phyloP scores from a whole-genome alignment of 2,329 filamentous ascomycete species.

The Alternaria triticina region DNA sequence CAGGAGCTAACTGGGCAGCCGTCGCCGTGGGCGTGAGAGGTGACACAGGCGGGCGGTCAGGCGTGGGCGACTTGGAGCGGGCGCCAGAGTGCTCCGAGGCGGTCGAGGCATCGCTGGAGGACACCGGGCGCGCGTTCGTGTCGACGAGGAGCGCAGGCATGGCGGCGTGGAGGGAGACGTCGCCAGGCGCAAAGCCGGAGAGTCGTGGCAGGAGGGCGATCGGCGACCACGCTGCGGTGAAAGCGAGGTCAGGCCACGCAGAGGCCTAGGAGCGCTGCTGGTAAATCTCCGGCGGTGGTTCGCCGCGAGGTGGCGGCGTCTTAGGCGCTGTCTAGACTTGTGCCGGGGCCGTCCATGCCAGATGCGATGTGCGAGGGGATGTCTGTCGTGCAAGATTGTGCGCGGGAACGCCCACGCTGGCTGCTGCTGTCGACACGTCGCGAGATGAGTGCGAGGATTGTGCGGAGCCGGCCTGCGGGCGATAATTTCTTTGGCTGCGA shows the following conservation, averaged over 20 bases:
- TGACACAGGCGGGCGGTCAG: constrained; percentile 48
- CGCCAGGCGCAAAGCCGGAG: constrained; percentile 24
- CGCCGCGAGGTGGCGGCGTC: constrained; percentile 17
- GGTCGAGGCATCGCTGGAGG: constrained; percentile 35
- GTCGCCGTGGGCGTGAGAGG: constrained; percentile 49
- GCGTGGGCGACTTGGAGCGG: constrained; percentile 40
- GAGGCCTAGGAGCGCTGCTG: constrained; percentile 8
- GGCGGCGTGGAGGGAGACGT: constrained; percentile 33
- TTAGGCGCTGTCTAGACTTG: constrained; percentile 14
- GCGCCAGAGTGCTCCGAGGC: constrained; percentile 24
- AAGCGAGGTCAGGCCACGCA: constrained; percentile 12
- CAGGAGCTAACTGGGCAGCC: constrained; percentile 43
- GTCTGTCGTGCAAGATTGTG: constrained; percentile 6
- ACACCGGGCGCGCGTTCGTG: constrained; percentile 32
- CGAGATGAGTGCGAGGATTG: not conserved
- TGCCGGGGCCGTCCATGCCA: constrained; percentile 17
- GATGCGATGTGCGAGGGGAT: constrained; percentile 8
- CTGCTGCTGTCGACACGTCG: constrained; percentile 5
- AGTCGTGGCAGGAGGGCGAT: constrained; percentile 19
- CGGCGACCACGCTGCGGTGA: constrained; percentile 11
- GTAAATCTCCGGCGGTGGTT: constrained; percentile 15
- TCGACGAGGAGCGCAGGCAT: constrained; percentile 48
- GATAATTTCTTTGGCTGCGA: constrained; percentile 10
- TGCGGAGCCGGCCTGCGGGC: constrained; percentile 4
- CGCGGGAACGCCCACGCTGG: constrained; percentile 2